phyloP scores from a whole-genome alignment of 1,139 yeast genomes.

The Hansenula lynferdii region DNA sequence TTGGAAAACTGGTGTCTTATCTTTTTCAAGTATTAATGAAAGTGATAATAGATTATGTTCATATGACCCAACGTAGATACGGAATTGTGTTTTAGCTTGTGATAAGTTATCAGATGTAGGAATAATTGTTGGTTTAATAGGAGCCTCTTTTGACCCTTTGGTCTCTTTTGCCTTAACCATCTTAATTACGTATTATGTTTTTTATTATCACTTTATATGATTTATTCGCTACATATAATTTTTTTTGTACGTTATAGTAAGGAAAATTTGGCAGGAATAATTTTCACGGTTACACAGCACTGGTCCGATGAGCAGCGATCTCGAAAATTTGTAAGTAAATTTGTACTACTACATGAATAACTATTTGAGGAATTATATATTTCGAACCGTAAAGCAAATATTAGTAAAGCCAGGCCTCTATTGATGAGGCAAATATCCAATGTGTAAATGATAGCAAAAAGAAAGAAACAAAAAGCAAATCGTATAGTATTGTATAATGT shows the following conservation, averaged over 20 bases:
- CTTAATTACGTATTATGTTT: too few relatives aligned
- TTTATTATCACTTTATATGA: too few relatives aligned
- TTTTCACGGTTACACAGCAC: neutral
- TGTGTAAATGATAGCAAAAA: neutral
- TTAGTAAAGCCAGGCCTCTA: slow-evolving; percentile 1
- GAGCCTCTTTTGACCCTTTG: slow-evolving; percentile 1
- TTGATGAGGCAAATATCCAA: neutral
- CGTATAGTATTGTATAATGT: neutral
- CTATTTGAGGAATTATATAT: neutral
- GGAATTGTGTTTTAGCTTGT: slow-evolving; percentile 35
- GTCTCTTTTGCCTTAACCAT: slow-evolving; percentile 17
- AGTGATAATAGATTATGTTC: slow-evolving; percentile 90
- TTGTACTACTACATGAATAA: neutral
- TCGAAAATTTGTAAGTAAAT: neutral
- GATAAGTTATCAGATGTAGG: slow-evolving; percentile 6
- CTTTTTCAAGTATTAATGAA: slow-evolving; percentile 51
- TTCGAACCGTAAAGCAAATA: neutral
- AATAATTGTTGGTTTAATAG: slow-evolving; percentile 20
- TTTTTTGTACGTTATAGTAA: neutral
- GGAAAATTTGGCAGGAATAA: neutral
- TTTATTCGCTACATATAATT: neutral
- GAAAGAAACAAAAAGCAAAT: neutral
- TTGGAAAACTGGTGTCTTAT: slow-evolving; percentile 61
- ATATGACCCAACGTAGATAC: slow-evolving; percentile 91
- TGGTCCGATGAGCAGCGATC: slow-evolving; percentile 1